Percentiles rank a stretch among this genome's conserved stretches.
These are phyloP conservation scores for Peronosclerospora sorghi DNA, from an alignment of 352 stramenopile genomes.

Conservation along the genomic window DNA sequence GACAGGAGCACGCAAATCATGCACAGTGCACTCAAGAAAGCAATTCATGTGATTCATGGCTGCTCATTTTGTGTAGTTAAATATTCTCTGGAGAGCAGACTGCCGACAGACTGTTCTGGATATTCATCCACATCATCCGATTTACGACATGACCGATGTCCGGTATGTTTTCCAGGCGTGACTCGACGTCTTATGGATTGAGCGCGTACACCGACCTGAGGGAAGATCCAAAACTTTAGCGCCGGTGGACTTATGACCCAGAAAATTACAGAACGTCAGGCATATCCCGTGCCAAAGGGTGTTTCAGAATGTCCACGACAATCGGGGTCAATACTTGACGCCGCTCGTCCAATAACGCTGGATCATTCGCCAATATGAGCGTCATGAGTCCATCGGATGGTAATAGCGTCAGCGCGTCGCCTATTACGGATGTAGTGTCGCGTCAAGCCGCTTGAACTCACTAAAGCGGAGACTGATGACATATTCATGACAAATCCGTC, in stretches of 20 bases:
- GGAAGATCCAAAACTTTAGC: constrained; percentile 26
- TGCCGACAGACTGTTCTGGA: too few species aligned
- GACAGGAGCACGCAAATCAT: too few species aligned
- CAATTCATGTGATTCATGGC: too few species aligned
- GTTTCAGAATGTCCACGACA: constrained; percentile 46
- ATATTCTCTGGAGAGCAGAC: too few species aligned
- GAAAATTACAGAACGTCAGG: constrained; percentile 57
- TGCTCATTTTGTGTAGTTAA: too few species aligned
- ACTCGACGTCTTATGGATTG: too few species aligned
- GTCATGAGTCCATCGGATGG: constrained; percentile 48
- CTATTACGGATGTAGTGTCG: constrained; percentile 37
- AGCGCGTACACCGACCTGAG: too few species aligned
- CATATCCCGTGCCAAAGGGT: constrained; percentile 38
- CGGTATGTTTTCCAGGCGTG: too few species aligned
- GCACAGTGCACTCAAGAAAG: too few species aligned
- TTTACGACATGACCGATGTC: too few species aligned
- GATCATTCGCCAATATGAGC: constrained; percentile 58
- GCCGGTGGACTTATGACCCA: constrained; percentile 39
- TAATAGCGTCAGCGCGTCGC: constrained; percentile 33
- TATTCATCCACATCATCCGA: too few species aligned
- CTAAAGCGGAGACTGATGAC: constrained; percentile 51
- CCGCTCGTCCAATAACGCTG: constrained; percentile 53
- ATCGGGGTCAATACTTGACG: constrained; percentile 48
- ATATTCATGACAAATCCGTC: constrained; percentile 32
- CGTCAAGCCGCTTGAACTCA: constrained; percentile 63